phyloP scores from a whole-genome alignment of 768 basidiomycete genomes.

The Lentinula aciculospora region DNA sequence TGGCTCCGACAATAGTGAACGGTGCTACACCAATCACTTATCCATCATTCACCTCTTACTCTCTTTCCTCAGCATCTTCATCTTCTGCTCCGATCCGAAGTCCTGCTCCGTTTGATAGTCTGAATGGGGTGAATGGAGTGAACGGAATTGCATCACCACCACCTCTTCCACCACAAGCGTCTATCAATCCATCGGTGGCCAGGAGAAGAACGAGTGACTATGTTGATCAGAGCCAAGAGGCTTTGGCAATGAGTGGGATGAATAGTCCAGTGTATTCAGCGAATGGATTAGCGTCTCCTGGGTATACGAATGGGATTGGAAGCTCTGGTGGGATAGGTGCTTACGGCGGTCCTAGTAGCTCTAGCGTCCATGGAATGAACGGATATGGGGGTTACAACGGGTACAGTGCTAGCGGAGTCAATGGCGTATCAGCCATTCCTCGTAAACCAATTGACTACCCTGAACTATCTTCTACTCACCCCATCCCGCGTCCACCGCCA shows the following conservation, averaged over 20 bases:
- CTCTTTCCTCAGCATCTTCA: background rate
- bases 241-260: conserved; percentile 46
- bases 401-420: background rate
- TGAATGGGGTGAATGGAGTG: conserved; percentile 22
- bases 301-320: background rate
- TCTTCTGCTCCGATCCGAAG: background rate
- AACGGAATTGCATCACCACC: conserved; percentile 62
- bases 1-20: conserved; percentile 3
- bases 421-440: conserved; percentile 23
- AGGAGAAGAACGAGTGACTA: conserved; percentile 70
- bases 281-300: background rate
- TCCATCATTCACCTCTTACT: conserved; percentile 4
- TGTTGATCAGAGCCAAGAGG: conserved; percentile 71
- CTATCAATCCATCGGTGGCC: conserved; percentile 74
- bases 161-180: conserved; percentile 79
- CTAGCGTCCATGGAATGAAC: background rate
- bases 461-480: conserved; percentile 50
- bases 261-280: conserved; percentile 9
- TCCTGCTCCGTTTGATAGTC: conserved; percentile 16
- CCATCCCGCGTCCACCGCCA: conserved; percentile 71
- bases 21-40: conserved; percentile 6
- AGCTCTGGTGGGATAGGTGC: background rate
- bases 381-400: background rate
- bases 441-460: conserved; percentile 72
- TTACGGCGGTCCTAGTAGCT: background rate